Conservation (phyloP, 176 grass and related monocot species). For the Ampelocalamus luodianensis region DNA sequence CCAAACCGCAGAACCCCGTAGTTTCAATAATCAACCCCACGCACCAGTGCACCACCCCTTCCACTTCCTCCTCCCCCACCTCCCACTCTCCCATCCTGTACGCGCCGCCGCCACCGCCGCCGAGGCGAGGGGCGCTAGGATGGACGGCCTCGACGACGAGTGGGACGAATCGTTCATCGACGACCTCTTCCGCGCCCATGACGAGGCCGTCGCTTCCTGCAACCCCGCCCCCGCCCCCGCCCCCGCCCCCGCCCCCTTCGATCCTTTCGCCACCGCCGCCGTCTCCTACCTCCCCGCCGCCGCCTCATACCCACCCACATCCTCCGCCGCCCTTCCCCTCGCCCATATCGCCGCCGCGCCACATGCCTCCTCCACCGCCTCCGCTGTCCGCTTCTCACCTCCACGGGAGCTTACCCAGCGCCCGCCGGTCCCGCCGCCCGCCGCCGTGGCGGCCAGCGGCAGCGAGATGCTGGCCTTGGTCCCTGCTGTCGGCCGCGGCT, state of each 20-base stretch:
- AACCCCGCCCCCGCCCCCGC: slow-evolving; percentile 46
- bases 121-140: slow-evolving; percentile 16
- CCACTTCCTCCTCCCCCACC: neutral
- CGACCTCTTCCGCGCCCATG: slow-evolving; percentile 9
- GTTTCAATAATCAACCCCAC: neutral
- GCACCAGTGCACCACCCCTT: neutral
- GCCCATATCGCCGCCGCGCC: slow-evolving; percentile 3
- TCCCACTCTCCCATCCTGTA: neutral
- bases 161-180: slow-evolving; percentile 38
- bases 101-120: neutral
- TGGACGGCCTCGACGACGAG: slow-evolving; percentile 55
- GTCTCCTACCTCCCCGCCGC: neutral
- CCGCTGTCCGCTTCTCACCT: slow-evolving; percentile 42
- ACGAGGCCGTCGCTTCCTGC: slow-evolving; percentile 42
- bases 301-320: neutral
- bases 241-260: neutral
- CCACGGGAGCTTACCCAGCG: slow-evolving; percentile 49
- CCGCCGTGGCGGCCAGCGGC: neutral
- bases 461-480: neutral
- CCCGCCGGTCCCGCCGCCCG: slow-evolving; percentile 14
- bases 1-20: neutral
- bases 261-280: neutral
- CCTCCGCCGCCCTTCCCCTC: neutral
- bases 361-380: neutral
- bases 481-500: neutral